These are phyloP conservation scores for Grosmannia huntii DNA, from an alignment of 2,329 filamentous ascomycete species.

Conservation along the genomic window DNA sequence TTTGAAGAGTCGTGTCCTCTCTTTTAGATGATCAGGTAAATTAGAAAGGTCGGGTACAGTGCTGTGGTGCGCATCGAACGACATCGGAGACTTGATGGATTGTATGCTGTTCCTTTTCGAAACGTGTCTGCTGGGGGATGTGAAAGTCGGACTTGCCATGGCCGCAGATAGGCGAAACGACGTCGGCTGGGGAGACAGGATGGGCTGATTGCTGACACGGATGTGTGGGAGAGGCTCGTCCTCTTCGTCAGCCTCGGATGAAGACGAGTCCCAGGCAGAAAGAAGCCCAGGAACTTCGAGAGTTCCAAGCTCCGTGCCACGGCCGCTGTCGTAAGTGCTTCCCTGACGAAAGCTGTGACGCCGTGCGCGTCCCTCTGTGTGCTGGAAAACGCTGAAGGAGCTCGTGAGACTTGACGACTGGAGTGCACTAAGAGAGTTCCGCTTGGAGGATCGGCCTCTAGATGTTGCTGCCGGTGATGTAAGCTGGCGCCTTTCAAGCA, in stretches of 20 bases:
- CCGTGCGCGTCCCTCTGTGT: not conserved
- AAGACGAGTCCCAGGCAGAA: conserved; percentile 4
- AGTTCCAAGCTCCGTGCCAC: not conserved
- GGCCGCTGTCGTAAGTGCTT: not conserved
- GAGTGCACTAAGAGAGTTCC: not conserved
- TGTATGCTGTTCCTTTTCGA: conserved; percentile 3
- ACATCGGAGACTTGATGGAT: not conserved
- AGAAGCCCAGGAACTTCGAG: not conserved
- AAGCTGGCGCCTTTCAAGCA: not conserved
- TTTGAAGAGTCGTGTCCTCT: not conserved
- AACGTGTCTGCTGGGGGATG: not conserved
- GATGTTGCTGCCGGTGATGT: not conserved
- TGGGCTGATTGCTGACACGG: conserved; percentile 1
- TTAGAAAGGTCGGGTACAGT: not conserved
- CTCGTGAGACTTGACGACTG: not conserved
- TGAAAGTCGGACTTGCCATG: not conserved
- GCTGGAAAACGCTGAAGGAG: not conserved
- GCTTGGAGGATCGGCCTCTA: not conserved
- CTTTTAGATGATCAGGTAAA: conserved; percentile 3
- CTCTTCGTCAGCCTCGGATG: not conserved
- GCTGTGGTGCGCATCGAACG: not conserved
- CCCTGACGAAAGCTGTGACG: not conserved
- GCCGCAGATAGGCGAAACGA: conserved; percentile 9
- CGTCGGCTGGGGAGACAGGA: conserved; percentile 8
- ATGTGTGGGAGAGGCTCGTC: not conserved